These are phyloP conservation scores for Colletotrichum paranaense DNA, from an alignment of 2,329 filamentous ascomycete genomes.

Conservation along the genomic window DNA sequence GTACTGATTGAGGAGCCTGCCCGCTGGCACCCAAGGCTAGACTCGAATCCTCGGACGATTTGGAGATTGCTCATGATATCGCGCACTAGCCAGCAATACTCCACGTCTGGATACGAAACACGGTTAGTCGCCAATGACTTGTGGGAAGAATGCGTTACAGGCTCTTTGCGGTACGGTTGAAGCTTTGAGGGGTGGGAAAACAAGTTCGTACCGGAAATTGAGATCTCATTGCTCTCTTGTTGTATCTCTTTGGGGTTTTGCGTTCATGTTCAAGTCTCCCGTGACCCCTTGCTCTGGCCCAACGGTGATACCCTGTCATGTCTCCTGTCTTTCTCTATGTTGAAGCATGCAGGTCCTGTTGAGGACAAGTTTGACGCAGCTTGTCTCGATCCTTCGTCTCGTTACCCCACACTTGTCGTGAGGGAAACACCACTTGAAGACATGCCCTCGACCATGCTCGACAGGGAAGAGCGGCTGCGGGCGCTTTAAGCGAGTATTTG, in stretches of 20 bases:
- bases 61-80: not conserved
- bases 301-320: not conserved
- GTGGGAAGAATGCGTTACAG: not conserved
- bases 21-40: not conserved
- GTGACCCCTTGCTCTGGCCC: not conserved
- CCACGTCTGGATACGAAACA: constrained; percentile 8
- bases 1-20: not conserved
- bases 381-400: constrained; percentile 18
- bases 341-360: not conserved
- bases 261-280: too few relatives aligned
- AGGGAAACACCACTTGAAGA: not conserved
- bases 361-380: constrained; percentile 7
- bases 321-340: constrained; percentile 2
- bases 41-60: not conserved
- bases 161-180: constrained; percentile 5
- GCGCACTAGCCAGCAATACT: not conserved
- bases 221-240: too few relatives aligned
- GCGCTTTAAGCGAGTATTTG: not conserved
- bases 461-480: not conserved
- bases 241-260: too few relatives aligned
- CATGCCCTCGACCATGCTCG: not conserved
- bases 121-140: not conserved
- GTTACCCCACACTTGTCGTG: constrained; percentile 18
- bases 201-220: too few relatives aligned
- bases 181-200: not conserved